Conservation (phyloP, 192 early-diverging fungal species). For the Backusella liffmaniae region DNA sequence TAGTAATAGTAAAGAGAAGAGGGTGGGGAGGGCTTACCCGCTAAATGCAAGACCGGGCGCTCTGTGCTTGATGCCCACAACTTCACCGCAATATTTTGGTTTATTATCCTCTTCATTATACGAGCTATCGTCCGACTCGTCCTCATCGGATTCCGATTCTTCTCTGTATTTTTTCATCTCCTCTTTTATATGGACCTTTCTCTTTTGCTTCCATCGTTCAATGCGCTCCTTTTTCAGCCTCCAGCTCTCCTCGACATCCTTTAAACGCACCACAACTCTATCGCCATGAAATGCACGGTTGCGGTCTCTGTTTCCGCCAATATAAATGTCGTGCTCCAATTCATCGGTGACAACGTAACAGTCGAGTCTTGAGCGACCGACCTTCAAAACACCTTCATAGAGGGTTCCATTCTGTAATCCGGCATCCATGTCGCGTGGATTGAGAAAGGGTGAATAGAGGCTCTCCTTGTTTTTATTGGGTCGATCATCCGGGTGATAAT, state of each 20-base stretch:
- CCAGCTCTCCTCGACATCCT: conserved; percentile 58
- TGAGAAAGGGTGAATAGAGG: neutral
- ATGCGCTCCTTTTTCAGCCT: conserved; percentile 40
- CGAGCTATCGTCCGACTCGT: conserved; percentile 35
- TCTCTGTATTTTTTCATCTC: conserved; percentile 8
- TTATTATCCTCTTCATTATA: conserved; percentile 39
- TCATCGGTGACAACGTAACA: conserved; percentile 80
- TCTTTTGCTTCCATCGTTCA: conserved; percentile 17
- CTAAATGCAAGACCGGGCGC: conserved; percentile 37
- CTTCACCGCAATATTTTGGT: conserved; percentile 49
- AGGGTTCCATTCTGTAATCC: neutral
- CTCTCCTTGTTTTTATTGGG: neutral
- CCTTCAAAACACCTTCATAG: conserved; percentile 4
- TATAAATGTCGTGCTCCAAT: conserved; percentile 68
- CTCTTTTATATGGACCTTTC: neutral
- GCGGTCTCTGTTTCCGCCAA: conserved; percentile 59
- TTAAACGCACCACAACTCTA: conserved; percentile 62
- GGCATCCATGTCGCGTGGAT: neutral
- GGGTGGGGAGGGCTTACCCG: too few species aligned
- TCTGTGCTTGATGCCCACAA: conserved; percentile 49
- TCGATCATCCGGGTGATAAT: conserved; percentile 9
- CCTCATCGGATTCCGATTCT: neutral
- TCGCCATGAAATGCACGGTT: conserved; percentile 84
- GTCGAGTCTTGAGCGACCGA: conserved; percentile 57
- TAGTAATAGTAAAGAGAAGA: too few species aligned